Evolutionary conservation across 306 rosid genomes (phyloP).

Genomic region (Rosa lucieae): DNA sequence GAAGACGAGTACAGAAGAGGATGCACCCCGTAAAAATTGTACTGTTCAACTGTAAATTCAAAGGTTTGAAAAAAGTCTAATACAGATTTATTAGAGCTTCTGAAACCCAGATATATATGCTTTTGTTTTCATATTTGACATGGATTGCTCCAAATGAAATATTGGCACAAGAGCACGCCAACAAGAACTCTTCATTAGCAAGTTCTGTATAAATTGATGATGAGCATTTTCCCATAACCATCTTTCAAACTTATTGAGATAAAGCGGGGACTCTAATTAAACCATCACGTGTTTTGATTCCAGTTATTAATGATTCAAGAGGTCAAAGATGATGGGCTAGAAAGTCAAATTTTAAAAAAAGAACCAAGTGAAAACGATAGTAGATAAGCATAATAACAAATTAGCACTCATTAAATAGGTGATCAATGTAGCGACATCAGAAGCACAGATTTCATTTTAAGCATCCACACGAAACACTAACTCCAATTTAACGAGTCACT

Average conservation of each 20-base stretch:
- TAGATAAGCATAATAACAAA: not conserved
- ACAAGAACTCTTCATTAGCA: too few species aligned
- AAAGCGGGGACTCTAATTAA: not conserved
- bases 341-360: not conserved
- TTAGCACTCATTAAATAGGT: not conserved
- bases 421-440: not conserved
- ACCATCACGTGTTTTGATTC: too few species aligned
- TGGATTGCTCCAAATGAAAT: too few species aligned
- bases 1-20: too few species aligned
- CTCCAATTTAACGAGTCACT: constrained; percentile 4
- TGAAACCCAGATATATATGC: too few species aligned
- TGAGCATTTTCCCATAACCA: not conserved
- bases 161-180: too few species aligned
- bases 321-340: not conserved
- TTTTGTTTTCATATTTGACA: too few species aligned
- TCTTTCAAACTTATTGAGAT: not conserved
- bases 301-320: not conserved
- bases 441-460: not conserved
- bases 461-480: constrained; percentile 23
- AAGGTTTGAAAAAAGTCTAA: too few species aligned
- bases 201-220: too few species aligned
- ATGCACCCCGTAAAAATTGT: too few species aligned
- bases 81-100: too few species aligned
- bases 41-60: too few species aligned
- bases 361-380: not conserved